These are phyloP conservation scores for Colletotrichum aenigma DNA, from an alignment of 2,329 filamentous ascomycete species.

Conservation along the genomic window DNA sequence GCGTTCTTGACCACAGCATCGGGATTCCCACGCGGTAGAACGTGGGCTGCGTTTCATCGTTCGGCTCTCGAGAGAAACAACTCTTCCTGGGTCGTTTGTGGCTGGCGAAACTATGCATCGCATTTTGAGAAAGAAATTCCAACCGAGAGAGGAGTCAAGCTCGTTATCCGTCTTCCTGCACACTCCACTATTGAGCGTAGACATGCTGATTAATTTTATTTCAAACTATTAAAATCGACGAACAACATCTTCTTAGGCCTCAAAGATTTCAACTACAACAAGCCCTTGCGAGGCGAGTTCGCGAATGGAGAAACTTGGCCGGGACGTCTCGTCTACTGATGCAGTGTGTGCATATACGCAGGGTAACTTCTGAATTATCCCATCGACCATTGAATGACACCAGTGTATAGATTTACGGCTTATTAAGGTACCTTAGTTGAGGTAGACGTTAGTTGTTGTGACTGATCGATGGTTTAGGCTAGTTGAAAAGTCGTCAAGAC, in stretches of 20 bases:
- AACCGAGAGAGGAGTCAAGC: neutral
- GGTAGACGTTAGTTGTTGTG: neutral
- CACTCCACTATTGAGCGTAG: neutral
- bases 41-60: neutral
- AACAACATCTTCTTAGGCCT: neutral
- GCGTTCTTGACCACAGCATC: neutral
- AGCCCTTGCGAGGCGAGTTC: neutral
- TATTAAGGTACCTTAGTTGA: too few relatives aligned
- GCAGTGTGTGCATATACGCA: neutral
- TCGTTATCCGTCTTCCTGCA: neutral
- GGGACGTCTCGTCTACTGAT: rapidly evolving
- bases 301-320: neutral
- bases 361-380: neutral
- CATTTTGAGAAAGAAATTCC: neutral
- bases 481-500: neutral
- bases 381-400: neutral
- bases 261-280: neutral
- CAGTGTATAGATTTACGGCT: rapidly evolving
- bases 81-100: neutral
- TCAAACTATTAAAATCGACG: neutral
- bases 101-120: neutral
- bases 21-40: neutral
- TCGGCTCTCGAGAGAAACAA: neutral
- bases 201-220: neutral
- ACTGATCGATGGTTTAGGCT: neutral